These are phyloP conservation scores for Triticum turgidum DNA, from an alignment of 176 grass and related monocot genomes.

Conservation along the genomic window DNA sequence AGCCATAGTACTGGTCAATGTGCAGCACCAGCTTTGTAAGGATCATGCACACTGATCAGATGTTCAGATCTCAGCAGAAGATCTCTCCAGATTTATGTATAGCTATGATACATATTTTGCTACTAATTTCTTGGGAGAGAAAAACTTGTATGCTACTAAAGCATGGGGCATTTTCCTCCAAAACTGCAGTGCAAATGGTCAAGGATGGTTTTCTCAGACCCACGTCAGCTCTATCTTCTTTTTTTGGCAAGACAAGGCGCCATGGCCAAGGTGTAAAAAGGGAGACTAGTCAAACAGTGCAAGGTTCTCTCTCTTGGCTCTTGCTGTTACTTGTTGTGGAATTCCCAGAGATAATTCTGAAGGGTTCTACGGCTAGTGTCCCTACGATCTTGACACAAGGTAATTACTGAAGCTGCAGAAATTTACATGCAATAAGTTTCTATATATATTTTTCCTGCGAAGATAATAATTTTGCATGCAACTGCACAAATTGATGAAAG, in stretches of 20 bases:
- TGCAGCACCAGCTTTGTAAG: background rate
- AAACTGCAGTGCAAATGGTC: background rate
- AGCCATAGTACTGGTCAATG: background rate
- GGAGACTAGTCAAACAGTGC: background rate
- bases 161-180: background rate
- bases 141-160: too few species aligned
- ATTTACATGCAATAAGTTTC: too few species aligned
- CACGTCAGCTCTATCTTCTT: background rate
- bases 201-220: background rate
- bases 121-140: too few species aligned
- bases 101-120: too few species aligned
- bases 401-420: too few species aligned
- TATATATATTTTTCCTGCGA: too few species aligned
- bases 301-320: background rate
- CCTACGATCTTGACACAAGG: too few species aligned
- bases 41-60: background rate
- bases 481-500: background rate
- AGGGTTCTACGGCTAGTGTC: too few species aligned
- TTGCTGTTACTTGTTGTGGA: background rate
- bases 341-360: background rate
- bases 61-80: too few species aligned
- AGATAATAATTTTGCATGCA: background rate
- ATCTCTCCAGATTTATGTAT: too few species aligned
- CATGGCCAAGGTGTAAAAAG: background rate
- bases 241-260: background rate